Base-by-base conservation (phyloP, 2,329 filamentous ascomycete species). In the Ophiostoma sp. region DNA sequence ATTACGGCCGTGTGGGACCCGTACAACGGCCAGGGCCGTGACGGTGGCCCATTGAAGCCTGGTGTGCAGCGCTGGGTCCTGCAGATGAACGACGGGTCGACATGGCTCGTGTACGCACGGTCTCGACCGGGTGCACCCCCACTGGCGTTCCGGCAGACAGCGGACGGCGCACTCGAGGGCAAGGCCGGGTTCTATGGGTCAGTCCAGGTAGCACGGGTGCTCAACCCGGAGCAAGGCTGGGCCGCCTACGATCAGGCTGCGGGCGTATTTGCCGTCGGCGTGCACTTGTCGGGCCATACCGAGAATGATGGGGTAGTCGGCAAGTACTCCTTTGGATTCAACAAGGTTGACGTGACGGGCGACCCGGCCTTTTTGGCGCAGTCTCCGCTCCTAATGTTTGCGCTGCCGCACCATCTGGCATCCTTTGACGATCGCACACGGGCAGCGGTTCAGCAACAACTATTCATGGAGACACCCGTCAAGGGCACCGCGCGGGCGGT, bases 191-290 rank as follows among this genome's bases (percentile, higher is more conserved):
- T 96, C 81, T 88, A 88, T 70, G 96, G 96, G 12, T 87, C 88
- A 0, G 88, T 98, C 11, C 96, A 99, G 79, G 85, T 98, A 22
- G 90, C 92, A 22, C 98, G 97, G 81, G 89, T 93, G 71, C 90
- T 92, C 2, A 82, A 83, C 22, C 85, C 84, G 28, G 63, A 42
- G n/a, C 70, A 70, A 22, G 89, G 88, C 0, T 70, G 42, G 80
- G 82, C 83, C 0, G 79, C 93, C 2, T 94, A 94, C 77, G 95
- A 98, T 80, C 85, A 86, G 57, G 90, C 93, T 19, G 89, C 90
- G 31, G 95, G 94, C 12, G 88, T 92, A 0, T 98, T 94, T 79
- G 87, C 94, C 0, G 87, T 87, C 0, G 86, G 87, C 28, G 88
- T 90, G 11, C 85, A 82, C 1, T 82, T 98, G 31, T 87, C 88